Percentiles rank a stretch among this genome's conserved stretches.
phyloP scores from a whole-genome alignment of 2,329 filamentous ascomycete species.

The Xylariaceae sp. region DNA sequence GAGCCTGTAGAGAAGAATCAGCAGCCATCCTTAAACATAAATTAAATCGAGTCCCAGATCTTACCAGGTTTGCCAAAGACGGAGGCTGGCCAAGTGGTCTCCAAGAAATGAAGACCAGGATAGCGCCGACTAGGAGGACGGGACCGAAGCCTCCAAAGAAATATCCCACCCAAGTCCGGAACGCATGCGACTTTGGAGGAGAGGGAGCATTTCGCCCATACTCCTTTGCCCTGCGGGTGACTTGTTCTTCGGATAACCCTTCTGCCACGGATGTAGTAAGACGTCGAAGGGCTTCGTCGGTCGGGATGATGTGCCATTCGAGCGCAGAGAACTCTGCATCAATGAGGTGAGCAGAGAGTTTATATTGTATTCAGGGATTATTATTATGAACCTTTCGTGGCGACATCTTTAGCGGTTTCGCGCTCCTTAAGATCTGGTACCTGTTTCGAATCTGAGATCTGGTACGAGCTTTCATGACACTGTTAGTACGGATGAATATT shows the following conservation, averaged over 20 bases:
- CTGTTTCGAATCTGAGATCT: constrained; percentile 62
- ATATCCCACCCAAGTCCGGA: constrained; percentile 68
- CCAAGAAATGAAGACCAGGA: constrained; percentile 80
- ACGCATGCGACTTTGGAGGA: constrained; percentile 66
- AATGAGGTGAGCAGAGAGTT: constrained; percentile 24
- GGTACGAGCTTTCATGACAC: constrained; percentile 51
- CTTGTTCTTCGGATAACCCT: constrained; percentile 67
- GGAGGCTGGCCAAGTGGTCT: constrained; percentile 76
- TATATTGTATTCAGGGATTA: not conserved
- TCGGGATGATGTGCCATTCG: constrained; percentile 70
- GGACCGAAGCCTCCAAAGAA: constrained; percentile 80
- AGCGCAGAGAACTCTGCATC: constrained; percentile 63
- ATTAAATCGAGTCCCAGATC: not conserved
- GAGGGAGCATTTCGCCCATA: constrained; percentile 73
- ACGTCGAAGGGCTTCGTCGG: constrained; percentile 64
- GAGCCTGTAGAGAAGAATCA: constrained; percentile 49
- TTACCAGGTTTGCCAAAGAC: constrained; percentile 66
- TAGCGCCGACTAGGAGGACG: constrained; percentile 70
- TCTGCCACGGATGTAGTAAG: constrained; percentile 61
- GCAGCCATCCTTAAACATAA: not conserved
- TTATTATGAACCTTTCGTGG: constrained; percentile 45
- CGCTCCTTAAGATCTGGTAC: constrained; percentile 48
- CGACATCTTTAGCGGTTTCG: constrained; percentile 50
- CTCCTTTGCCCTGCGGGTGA: constrained; percentile 59
- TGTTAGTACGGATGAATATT: constrained; percentile 19